phyloP scores from a whole-genome alignment of 176 grass and related monocot species.

The Aegilops bicornis region DNA sequence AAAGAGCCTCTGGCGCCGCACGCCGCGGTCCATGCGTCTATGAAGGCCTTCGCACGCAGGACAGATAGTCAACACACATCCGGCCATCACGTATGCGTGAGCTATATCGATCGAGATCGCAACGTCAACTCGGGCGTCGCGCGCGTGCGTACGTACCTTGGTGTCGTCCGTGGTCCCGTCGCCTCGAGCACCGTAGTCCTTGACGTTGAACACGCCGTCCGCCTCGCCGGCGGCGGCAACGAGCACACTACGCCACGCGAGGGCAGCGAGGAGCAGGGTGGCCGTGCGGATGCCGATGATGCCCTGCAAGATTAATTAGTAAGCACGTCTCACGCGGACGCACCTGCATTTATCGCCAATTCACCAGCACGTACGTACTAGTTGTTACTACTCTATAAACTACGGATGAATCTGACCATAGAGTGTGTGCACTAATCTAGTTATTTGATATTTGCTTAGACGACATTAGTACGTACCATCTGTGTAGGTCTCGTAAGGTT shows the following conservation, averaged over 20 bases:
- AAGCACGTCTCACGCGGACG: not conserved
- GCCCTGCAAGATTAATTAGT: slow-evolving; percentile 18
- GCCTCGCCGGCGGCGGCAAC: not conserved
- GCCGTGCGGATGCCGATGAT: not conserved
- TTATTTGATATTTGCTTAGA: too few relatives aligned
- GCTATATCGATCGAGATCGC: too few relatives aligned
- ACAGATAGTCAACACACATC: not conserved
- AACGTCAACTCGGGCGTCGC: not conserved
- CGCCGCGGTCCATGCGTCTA: slow-evolving; percentile 31
- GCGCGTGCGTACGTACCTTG: slow-evolving; percentile 25
- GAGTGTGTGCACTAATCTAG: too few relatives aligned
- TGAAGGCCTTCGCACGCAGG: slow-evolving; percentile 35
- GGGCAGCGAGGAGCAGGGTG: not conserved
- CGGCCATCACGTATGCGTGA: too few relatives aligned
- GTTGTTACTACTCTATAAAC: too few relatives aligned
- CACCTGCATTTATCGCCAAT: too few relatives aligned
- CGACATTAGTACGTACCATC: too few relatives aligned
- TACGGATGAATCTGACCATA: too few relatives aligned
- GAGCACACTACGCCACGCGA: not conserved
- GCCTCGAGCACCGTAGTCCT: slow-evolving; percentile 43
- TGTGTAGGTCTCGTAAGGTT: too few relatives aligned
- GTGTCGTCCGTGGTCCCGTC: slow-evolving; percentile 48
- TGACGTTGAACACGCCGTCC: slow-evolving; percentile 31
- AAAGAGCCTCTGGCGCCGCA: slow-evolving; percentile 24
- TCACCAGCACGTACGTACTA: too few relatives aligned